Base-by-base conservation (phyloP, 768 basidiomycete genomes). In the Serendipita sp. region DNA sequence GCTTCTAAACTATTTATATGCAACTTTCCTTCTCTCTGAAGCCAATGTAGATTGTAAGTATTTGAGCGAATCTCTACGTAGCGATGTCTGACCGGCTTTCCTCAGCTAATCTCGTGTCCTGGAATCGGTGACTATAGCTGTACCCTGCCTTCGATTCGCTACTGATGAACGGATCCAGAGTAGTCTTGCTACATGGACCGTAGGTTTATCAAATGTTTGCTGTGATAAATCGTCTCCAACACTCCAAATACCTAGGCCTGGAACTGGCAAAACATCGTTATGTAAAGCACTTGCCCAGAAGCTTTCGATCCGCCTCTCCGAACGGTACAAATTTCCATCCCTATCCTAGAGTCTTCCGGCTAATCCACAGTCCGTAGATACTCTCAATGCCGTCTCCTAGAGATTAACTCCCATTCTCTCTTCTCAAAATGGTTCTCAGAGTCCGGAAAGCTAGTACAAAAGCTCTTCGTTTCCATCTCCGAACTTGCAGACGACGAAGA, bases 351-450 rank as follows among this genome's bases (percentile, higher is more conserved):
- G 58, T 37, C 32, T 46, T 18, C 8, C 45, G 35, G 45, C 47
- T 53, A 63, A 68, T 35, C 16, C 18, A 47, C 60, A 63, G 28
- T 44, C 45, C 18, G 46, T 69, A 95, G 93, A 32, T 99, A 96
- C 72, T 78, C 87, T 0, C 81, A 89, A 73, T 83, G 91, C 41
- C 88, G 92, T 53, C 78, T 99, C 10, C 81, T 99, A 51, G 96
- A 99, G 74, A 96, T 99, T 71, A 98, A 98, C 72, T 94, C 96
- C 0, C 96, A 98, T 75, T 97, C 94, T 1, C 80, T 99, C 15
- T 98, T 99, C 73, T 94, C 92, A 15, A 89, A 93, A 69, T 99
- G 96, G 95, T 99, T 98, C 75, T 97, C 94, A 0, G 96, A 99
- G 72, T 96, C 93, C 0, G 96, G 96, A 15, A 99, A 99, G 74